A percentile compares a stretch with the other conserved stretches of the same genome.
Conservation (phyloP, 2,329 filamentous ascomycete species). For the Metarhizium humberi region DNA sequence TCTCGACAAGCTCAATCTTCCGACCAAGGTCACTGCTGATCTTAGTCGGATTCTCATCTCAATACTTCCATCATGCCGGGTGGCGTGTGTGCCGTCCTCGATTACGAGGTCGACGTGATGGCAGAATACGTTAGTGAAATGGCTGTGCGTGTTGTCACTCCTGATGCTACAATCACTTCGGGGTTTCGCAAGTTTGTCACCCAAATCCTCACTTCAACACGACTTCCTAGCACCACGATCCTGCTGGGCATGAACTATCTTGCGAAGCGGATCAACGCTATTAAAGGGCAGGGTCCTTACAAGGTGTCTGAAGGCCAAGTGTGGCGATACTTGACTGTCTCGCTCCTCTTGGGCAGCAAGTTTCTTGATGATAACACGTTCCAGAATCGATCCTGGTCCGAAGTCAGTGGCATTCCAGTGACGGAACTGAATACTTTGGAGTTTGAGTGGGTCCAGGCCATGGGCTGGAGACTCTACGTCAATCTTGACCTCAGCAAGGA, state of each 20-base stretch:
- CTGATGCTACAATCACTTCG: slow-evolving; percentile 46
- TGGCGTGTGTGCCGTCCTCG: slow-evolving; percentile 85
- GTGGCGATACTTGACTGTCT: slow-evolving; percentile 80
- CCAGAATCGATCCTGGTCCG: slow-evolving; percentile 93
- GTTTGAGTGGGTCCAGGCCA: slow-evolving; percentile 76
- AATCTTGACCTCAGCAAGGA: slow-evolving; percentile 71
- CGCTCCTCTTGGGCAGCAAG: slow-evolving; percentile 83
- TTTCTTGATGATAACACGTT: slow-evolving; percentile 97
- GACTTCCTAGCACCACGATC: slow-evolving; percentile 84
- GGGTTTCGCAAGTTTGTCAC: slow-evolving; percentile 87
- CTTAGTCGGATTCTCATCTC: slow-evolving; percentile 26
- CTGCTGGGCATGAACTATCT: slow-evolving; percentile 85
- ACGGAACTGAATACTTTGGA: slow-evolving; percentile 78
- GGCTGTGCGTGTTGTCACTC: slow-evolving; percentile 53
- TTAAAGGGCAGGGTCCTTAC: slow-evolving; percentile 47
- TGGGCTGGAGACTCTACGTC: slow-evolving; percentile 78
- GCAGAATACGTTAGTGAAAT: slow-evolving; percentile 90
- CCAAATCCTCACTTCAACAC: slow-evolving; percentile 82
- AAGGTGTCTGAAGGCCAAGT: slow-evolving; percentile 60
- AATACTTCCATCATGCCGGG: slow-evolving; percentile 51
- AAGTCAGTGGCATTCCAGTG: slow-evolving; percentile 84
- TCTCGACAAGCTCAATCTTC: slow-evolving; percentile 9
- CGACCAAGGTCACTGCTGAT: slow-evolving; percentile 30
- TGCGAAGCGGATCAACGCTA: slow-evolving; percentile 70
- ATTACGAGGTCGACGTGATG: slow-evolving; percentile 96